phyloP scores from a whole-genome alignment of 2,329 filamentous ascomycete genomes.

The Aspergillus sp. region DNA sequence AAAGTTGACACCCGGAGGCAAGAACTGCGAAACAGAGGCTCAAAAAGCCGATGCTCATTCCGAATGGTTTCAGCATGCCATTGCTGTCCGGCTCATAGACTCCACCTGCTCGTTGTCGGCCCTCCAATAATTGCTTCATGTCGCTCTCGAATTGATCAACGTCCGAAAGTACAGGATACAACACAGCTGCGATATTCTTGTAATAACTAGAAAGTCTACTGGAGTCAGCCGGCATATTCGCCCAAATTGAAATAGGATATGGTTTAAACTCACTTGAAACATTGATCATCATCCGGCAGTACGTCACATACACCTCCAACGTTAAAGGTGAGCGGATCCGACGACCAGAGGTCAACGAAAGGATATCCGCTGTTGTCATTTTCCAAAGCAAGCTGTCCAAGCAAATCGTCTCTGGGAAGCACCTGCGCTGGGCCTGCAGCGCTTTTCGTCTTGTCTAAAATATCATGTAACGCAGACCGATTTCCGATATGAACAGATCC shows the following conservation, averaged over 20 bases:
- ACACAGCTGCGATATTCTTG: constrained; percentile 55
- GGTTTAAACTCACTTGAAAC: constrained; percentile 29
- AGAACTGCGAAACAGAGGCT: constrained; percentile 62
- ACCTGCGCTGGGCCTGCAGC: constrained; percentile 46
- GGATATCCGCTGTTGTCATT: constrained; percentile 62
- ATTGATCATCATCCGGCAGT: constrained; percentile 56
- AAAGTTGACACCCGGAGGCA: constrained; percentile 62
- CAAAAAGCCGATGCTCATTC: constrained; percentile 58
- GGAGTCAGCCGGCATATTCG: constrained; percentile 2
- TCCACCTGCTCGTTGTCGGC: constrained; percentile 44
- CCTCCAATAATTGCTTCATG: constrained; percentile 52
- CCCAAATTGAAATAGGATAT: background rate
- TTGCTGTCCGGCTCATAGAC: constrained; percentile 45
- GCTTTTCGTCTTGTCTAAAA: constrained; percentile 49
- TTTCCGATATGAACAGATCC: constrained; percentile 59
- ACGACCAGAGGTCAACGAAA: constrained; percentile 64
- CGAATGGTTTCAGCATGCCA: constrained; percentile 55
- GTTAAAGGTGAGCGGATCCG: constrained; percentile 55
- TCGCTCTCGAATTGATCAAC: constrained; percentile 52
- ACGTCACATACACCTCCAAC: constrained; percentile 57
- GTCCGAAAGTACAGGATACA: constrained; percentile 59
- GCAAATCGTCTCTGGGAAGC: constrained; percentile 57
- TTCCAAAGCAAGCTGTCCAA: constrained; percentile 59
- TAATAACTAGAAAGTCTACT: constrained; percentile 54
- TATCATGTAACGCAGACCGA: constrained; percentile 58